phyloP scores from a whole-genome alignment of 2,329 filamentous ascomycete species.

The Fusarium sp. region DNA sequence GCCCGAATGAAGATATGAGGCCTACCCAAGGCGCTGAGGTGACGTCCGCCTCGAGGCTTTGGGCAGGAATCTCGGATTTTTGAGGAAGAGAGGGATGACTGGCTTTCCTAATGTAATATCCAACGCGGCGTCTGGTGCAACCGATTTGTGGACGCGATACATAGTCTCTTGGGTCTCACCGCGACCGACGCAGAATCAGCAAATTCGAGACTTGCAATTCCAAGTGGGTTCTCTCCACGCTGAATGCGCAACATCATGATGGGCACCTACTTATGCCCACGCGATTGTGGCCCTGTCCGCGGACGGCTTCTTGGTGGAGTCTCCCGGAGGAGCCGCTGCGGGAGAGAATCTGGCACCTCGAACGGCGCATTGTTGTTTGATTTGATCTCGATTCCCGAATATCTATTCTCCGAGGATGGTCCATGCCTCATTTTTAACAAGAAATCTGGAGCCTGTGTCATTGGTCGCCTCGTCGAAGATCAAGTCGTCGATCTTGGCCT shows the following conservation, averaged over 20 bases:
- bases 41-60: constrained; percentile 9
- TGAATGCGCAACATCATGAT: constrained; percentile 34
- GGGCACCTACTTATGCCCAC: constrained; percentile 12
- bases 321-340: constrained; percentile 14
- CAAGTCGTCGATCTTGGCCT: background rate
- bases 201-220: constrained; percentile 12
- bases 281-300: constrained; percentile 22
- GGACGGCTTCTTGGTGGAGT: constrained; percentile 27
- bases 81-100: constrained; percentile 5
- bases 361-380: constrained; percentile 7
- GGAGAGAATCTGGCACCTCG: background rate
- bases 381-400: constrained; percentile 12
- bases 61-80: constrained; percentile 28
- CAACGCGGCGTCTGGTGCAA: background rate
- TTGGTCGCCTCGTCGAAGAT: background rate
- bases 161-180: constrained; percentile 14
- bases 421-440: background rate
- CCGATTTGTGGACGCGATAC: constrained; percentile 7
- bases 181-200: constrained; percentile 11
- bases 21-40: constrained; percentile 9
- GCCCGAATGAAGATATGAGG: constrained; percentile 9
- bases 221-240: constrained; percentile 25
- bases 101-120: constrained; percentile 4
- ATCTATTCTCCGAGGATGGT: background rate
- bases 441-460: background rate